A percentile compares a stretch with the other conserved stretches of the same genome.
phyloP scores from a whole-genome alignment of 1,284 basidiomycete genomes.

The Heterobasidion annosum region DNA sequence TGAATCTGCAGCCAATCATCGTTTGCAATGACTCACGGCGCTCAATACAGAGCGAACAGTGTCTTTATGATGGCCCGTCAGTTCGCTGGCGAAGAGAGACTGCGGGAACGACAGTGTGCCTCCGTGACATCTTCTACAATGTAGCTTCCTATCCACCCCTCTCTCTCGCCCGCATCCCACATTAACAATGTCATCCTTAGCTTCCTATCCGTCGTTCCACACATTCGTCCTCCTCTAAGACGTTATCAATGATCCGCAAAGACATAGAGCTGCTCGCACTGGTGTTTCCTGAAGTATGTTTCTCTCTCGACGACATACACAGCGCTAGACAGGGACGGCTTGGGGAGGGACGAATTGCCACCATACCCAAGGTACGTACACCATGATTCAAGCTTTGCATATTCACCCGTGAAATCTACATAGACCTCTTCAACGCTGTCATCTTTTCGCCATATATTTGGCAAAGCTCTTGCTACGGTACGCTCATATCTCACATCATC shows the following conservation, averaged over 20 bases:
- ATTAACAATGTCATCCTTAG: conserved; percentile 25
- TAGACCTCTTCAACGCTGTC: conserved; percentile 57
- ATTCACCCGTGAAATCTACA: not conserved
- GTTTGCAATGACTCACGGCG: conserved; percentile 2
- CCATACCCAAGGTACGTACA: conserved; percentile 53
- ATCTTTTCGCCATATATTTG: conserved; percentile 61
- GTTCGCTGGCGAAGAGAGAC: conserved; percentile 62
- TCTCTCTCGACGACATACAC: conserved; percentile 54
- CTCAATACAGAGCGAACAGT: conserved; percentile 44
- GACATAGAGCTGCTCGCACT: conserved; percentile 69
- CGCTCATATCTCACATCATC: conserved; percentile 13
- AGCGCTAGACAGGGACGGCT: conserved; percentile 23
- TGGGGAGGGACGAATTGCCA: conserved; percentile 36
- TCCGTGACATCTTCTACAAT: conserved; percentile 83
- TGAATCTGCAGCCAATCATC: conserved; percentile 18
- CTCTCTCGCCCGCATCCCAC: conserved; percentile 4
- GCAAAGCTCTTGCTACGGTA: conserved; percentile 59
- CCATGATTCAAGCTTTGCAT: not conserved
- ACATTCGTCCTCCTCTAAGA: conserved; percentile 47
- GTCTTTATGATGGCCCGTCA: conserved; percentile 64
- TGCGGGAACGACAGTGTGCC: conserved; percentile 69
- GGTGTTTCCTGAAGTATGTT: conserved; percentile 60
- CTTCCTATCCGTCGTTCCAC: conserved; percentile 71
- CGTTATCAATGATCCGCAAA: conserved; percentile 57
- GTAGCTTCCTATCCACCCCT: conserved; percentile 29